Evolutionary conservation across 352 stramenopile genomes (phyloP).

Genomic region (Globisporangium solare): DNA sequence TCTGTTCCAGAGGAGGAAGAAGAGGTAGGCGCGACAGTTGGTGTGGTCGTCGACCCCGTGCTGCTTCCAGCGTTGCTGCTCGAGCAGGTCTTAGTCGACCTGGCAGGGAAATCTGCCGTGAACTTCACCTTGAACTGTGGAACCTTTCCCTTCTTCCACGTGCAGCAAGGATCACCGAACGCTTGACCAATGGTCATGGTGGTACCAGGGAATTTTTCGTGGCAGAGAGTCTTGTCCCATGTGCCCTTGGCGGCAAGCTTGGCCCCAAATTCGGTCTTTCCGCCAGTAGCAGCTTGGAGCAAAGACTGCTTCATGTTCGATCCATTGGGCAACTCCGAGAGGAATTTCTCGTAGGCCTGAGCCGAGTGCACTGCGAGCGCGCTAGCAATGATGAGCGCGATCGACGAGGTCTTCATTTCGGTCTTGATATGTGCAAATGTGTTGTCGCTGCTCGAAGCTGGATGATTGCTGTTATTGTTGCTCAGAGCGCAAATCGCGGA

Average conservation of each 20-base stretch:
- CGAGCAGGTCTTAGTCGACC: slow-evolving; percentile 1
- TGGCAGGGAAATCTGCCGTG: background rate
- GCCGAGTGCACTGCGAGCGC: slow-evolving; percentile 3
- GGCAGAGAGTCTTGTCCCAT: slow-evolving; percentile 30
- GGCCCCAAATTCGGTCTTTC: slow-evolving; percentile 11
- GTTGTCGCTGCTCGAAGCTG: no score
- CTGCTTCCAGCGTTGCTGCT: background rate
- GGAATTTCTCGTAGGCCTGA: slow-evolving; percentile 7
- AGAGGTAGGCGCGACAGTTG: background rate
- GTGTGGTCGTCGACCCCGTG: background rate
- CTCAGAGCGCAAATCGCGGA: no score
- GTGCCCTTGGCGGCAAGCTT: slow-evolving; percentile 15
- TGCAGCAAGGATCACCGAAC: slow-evolving; percentile 26
- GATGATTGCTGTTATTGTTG: no score
- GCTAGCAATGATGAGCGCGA: background rate
- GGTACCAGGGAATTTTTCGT: slow-evolving; percentile 29
- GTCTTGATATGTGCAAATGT: background rate
- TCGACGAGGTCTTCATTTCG: slow-evolving; percentile 5
- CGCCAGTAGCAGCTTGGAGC: slow-evolving; percentile 4
- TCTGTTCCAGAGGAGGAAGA: no score
- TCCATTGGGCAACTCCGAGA: slow-evolving; percentile 17
- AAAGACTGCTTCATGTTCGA: slow-evolving; percentile 12
- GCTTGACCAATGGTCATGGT: slow-evolving; percentile 28
- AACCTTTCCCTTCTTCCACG: slow-evolving; percentile 27
- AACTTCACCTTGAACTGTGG: slow-evolving; percentile 24